These are phyloP conservation scores for Arthrobotrys sinensis DNA, from an alignment of 2,329 filamentous ascomycete genomes.

Conservation along the genomic window DNA sequence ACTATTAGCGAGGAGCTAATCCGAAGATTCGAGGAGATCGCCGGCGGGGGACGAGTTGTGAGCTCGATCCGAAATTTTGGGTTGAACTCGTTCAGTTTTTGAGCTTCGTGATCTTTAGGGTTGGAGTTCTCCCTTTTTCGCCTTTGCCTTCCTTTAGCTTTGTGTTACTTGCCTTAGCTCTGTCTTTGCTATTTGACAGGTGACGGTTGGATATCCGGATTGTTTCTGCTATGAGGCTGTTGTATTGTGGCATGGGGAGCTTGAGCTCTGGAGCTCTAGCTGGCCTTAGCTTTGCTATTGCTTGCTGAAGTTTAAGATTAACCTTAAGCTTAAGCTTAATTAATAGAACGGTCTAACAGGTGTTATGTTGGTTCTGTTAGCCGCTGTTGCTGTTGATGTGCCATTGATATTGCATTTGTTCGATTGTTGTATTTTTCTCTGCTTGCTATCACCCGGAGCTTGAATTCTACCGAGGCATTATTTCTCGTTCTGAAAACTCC, in stretches of 20 bases:
- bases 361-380: conserved; percentile 8
- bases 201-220: conserved; percentile 8
- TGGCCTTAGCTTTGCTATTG: not conserved
- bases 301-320: conserved; percentile 7
- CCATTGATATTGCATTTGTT: not conserved
- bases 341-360: not conserved
- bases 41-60: not conserved
- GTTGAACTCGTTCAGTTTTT: conserved; percentile 2
- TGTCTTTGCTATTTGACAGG: not conserved
- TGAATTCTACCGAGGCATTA: not conserved
- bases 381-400: not conserved
- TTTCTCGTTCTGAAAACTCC: too few relatives aligned
- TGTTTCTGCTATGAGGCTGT: not conserved
- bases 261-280: conserved; percentile 23
- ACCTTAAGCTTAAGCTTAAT: conserved; percentile 9
- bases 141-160: not conserved
- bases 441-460: not conserved
- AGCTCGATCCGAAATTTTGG: conserved; percentile 1
- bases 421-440: conserved; percentile 1
- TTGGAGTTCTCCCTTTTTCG: conserved; percentile 17
- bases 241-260: conserved; percentile 8
- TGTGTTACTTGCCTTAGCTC: not conserved
- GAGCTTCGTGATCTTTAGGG: conserved; percentile 2
- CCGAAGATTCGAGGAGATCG: conserved; percentile 12
- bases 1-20: conserved; percentile 28